A percentile compares a stretch with the other conserved stretches of the same genome.
Conservation (phyloP, 371 early-diverging fungal genomes). For the Rhizomucor pusillus region DNA sequence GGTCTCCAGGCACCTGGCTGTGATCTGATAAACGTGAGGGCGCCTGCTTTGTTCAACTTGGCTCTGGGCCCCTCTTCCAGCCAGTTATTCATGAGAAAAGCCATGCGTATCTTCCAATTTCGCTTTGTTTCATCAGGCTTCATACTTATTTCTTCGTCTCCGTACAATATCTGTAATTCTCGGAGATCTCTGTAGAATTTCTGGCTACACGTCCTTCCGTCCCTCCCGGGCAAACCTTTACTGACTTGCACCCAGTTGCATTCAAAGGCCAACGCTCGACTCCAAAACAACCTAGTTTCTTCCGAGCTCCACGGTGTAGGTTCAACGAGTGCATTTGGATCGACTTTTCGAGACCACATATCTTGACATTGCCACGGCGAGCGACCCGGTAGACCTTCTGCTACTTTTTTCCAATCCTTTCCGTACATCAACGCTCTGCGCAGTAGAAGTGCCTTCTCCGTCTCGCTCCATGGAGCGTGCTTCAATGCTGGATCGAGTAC, state of each 20-base stretch:
- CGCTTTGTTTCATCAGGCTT: constrained; percentile 14
- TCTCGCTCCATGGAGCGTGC: constrained; percentile 21
- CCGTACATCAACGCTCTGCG: constrained; percentile 37
- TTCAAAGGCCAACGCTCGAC: constrained; percentile 6
- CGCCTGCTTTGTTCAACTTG: background rate
- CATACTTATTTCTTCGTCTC: constrained; percentile 7
- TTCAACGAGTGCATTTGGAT: constrained; percentile 17
- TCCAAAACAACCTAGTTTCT: constrained; percentile 35
- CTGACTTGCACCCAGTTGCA: constrained; percentile 22
- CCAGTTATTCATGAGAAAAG: constrained; percentile 15
- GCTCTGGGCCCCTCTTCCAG: constrained; percentile 7
- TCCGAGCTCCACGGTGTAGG: constrained; percentile 16
- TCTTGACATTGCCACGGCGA: constrained; percentile 18
- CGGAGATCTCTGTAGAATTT: constrained; percentile 22
- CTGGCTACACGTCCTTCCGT: constrained; percentile 8
- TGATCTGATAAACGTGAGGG: constrained; percentile 1
- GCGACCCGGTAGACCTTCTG: constrained; percentile 37
- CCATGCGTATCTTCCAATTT: constrained; percentile 24
- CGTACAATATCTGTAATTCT: constrained; percentile 12
- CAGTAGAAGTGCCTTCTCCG: constrained; percentile 33
- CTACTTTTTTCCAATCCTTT: constrained; percentile 37
- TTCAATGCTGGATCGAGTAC: constrained; percentile 10
- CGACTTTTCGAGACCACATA: constrained; percentile 26
- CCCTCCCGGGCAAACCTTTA: constrained; percentile 23
- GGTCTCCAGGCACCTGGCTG: constrained; percentile 15